phyloP scores from a whole-genome alignment of 768 basidiomycete species.

The Boletus eberwhitei region DNA sequence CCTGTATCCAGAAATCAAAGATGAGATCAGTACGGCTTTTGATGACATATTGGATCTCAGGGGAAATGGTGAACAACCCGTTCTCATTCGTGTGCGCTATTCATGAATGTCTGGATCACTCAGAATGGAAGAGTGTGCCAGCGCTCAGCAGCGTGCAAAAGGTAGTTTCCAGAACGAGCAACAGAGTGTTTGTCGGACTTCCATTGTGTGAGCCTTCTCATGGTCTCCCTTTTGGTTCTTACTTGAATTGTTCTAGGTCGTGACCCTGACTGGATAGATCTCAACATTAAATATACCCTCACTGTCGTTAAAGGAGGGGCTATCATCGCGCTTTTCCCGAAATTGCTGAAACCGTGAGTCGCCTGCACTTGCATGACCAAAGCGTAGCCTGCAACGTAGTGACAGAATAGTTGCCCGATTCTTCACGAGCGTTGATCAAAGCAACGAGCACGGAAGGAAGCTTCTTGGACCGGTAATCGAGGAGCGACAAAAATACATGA shows the following conservation, averaged over 20 bases:
- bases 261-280: conserved; percentile 28
- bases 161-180: conserved; percentile 33
- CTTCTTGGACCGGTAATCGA: conserved; percentile 30
- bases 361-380: background rate
- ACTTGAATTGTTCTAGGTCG: no score
- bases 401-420: conserved; percentile 4
- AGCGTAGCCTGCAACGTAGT: background rate
- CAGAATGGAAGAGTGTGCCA: conserved; percentile 41
- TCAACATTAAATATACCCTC: conserved; percentile 31
- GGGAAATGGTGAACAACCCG: conserved; percentile 9
- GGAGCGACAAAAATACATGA: conserved; percentile 21
- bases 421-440: conserved; percentile 1
- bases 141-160: conserved; percentile 13
- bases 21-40: conserved; percentile 43
- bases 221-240: no score
- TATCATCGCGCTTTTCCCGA: conserved; percentile 31
- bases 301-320: conserved; percentile 20
- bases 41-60: conserved; percentile 31
- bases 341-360: background rate
- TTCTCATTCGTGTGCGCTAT: background rate
- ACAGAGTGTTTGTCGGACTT: conserved; percentile 47
- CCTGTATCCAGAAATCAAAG: conserved; percentile 38
- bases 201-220: conserved; percentile 39
- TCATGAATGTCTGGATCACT: background rate
- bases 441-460: conserved; percentile 3